Percentiles rank a stretch among this genome's conserved stretches.
Conservation (phyloP, 768 basidiomycete genomes). For the Tylopilus plumbeoviolaceoides region DNA sequence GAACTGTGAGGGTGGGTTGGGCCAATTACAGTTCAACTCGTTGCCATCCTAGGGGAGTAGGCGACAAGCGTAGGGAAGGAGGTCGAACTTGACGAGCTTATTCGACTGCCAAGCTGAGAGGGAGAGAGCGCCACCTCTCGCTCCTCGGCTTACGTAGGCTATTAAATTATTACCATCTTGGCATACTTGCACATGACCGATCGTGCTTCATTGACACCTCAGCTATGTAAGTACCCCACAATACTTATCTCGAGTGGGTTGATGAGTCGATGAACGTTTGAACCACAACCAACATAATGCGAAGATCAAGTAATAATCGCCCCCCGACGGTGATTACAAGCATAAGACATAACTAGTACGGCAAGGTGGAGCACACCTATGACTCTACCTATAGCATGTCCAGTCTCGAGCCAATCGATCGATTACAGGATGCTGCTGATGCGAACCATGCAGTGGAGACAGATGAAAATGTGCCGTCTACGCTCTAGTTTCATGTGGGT, state of each 20-base stretch:
- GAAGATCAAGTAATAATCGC: neutral
- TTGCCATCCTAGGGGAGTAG: no score
- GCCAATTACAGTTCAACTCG: no score
- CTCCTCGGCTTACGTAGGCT: no score
- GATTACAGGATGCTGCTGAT: neutral
- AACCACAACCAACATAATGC: neutral
- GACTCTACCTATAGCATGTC: neutral
- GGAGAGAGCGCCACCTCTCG: no score
- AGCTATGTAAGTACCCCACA: no score
- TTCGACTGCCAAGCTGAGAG: no score
- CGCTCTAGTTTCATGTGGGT: slow-evolving; percentile 1
- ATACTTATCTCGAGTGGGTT: neutral
- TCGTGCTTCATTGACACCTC: no score
- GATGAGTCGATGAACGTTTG: neutral
- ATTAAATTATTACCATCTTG: no score
- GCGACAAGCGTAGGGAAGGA: no score
- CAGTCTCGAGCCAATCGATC: neutral
- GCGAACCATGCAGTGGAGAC: neutral
- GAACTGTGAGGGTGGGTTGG: no score
- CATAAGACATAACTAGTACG: neutral
- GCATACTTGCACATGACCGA: no score
- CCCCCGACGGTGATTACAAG: slow-evolving; percentile 4
- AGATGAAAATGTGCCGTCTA: slow-evolving; percentile 1
- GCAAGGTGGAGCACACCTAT: neutral
- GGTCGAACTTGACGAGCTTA: no score